phyloP scores from a whole-genome alignment of 2,329 filamentous ascomycete genomes.

The Phialophora verrucosa region DNA sequence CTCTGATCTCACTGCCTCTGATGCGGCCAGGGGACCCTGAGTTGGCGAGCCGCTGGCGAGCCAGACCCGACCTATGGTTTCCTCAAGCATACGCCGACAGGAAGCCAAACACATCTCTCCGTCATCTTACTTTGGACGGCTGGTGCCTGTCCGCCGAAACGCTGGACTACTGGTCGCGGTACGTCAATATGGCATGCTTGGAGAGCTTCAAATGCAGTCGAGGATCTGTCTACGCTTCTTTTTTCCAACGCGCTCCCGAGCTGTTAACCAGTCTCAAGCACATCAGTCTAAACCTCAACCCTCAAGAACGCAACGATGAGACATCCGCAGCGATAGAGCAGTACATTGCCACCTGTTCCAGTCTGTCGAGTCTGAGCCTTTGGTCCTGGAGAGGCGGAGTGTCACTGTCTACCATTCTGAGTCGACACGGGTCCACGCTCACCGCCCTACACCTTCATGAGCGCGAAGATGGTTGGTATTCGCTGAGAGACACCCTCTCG shows the following conservation, averaged over 20 bases:
- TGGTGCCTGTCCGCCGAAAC: conserved; percentile 25
- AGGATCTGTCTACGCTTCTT: conserved; percentile 24
- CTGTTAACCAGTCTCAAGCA: conserved; percentile 29
- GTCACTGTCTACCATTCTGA: conserved; percentile 25
- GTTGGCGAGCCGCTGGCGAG: neutral
- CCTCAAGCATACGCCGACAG: neutral
- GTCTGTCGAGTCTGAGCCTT: conserved; percentile 31
- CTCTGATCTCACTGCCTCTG: conserved; percentile 3
- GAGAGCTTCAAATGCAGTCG: conserved; percentile 31
- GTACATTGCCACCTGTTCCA: conserved; percentile 30
- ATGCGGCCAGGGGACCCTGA: neutral
- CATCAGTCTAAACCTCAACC: conserved; percentile 30
- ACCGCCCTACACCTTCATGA: conserved; percentile 34
- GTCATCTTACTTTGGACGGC: conserved; percentile 32
- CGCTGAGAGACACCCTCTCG: conserved; percentile 7
- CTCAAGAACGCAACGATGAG: neutral
- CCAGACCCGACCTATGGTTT: conserved; percentile 8
- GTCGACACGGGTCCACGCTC: conserved; percentile 30
- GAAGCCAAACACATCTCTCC: conserved; percentile 24
- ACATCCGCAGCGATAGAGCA: conserved; percentile 19
- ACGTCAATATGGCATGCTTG: conserved; percentile 24
- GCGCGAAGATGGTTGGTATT: conserved; percentile 19
- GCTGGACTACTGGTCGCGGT: conserved; percentile 28
- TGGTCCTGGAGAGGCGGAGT: conserved; percentile 36
- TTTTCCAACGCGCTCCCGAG: conserved; percentile 27